phyloP scores from a whole-genome alignment of 73 alveolate species.

The Paramecium biaurelia region DNA sequence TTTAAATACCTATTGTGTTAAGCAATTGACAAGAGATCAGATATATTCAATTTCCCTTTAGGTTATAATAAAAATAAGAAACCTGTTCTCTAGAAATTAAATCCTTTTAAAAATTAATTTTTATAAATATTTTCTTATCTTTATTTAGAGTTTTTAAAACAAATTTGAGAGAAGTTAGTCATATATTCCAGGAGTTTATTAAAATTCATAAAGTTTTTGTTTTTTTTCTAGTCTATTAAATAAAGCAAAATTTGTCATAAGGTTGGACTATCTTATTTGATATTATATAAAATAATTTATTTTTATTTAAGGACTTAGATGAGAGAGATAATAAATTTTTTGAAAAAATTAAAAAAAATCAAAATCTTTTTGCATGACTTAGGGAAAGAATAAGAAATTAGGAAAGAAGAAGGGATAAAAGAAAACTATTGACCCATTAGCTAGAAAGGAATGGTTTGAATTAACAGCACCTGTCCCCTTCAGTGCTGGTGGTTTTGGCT shows the following conservation, averaged over 20 bases:
- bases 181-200: background rate
- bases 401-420: constrained; percentile 67
- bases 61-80: background rate
- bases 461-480: constrained; percentile 65
- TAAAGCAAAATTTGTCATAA: background rate
- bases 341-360: constrained; percentile 43
- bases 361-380: constrained; percentile 60
- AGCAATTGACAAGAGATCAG: background rate
- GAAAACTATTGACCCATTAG: constrained; percentile 60
- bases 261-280: background rate
- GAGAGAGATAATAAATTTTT: background rate
- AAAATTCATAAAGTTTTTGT: background rate
- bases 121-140: background rate
- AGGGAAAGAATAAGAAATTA: constrained; percentile 62
- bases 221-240: background rate
- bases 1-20: background rate
- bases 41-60: background rate
- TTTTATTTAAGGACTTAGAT: background rate
- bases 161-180: background rate
- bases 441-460: constrained; percentile 67
- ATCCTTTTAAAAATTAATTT: background rate
- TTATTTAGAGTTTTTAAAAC: background rate
- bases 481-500: constrained; percentile 56
- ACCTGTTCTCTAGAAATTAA: background rate
- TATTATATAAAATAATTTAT: background rate